Evolutionary conservation across 176 grass and related monocot species (phyloP).

Genomic region (Zoysia pacifica): DNA sequence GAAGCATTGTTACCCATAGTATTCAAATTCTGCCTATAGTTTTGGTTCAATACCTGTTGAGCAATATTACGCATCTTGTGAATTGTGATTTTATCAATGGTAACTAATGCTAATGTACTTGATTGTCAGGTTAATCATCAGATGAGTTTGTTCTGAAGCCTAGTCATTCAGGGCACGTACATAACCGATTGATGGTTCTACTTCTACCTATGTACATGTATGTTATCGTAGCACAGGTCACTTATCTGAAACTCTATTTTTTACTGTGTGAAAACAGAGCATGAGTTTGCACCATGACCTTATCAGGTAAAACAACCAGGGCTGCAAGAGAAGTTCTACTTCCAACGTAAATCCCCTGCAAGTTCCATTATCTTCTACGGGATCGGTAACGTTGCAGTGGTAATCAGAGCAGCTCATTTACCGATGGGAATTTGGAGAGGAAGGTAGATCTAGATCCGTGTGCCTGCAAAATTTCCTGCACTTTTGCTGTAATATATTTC

Average conservation of each 20-base stretch:
- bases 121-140: slow-evolving; percentile 7
- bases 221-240: slow-evolving; percentile 1
- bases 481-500: slow-evolving; percentile 48
- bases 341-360: slow-evolving; percentile 62
- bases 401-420: slow-evolving; percentile 52
- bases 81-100: not conserved
- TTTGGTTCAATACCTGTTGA: slow-evolving; percentile 2
- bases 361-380: slow-evolving; percentile 57
- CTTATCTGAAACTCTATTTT: slow-evolving; percentile 17
- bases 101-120: not conserved
- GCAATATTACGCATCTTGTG: not conserved
- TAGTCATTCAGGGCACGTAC: not conserved
- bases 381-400: slow-evolving; percentile 46
- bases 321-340: slow-evolving; percentile 59
- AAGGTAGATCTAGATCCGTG: slow-evolving; percentile 69
- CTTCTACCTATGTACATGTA: not conserved
- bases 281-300: slow-evolving; percentile 31
- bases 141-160: not conserved
- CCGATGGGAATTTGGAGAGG: slow-evolving; percentile 56
- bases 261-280: slow-evolving; percentile 13
- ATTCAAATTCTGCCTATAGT: slow-evolving; percentile 5
- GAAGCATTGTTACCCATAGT: slow-evolving; percentile 7
- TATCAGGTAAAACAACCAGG: slow-evolving; percentile 42
- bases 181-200: slow-evolving; percentile 8
- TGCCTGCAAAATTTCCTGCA: slow-evolving; percentile 60